These are phyloP conservation scores for Pterocarpus macrocarpus DNA, from an alignment of 306 rosid genomes.

Conservation along the genomic window DNA sequence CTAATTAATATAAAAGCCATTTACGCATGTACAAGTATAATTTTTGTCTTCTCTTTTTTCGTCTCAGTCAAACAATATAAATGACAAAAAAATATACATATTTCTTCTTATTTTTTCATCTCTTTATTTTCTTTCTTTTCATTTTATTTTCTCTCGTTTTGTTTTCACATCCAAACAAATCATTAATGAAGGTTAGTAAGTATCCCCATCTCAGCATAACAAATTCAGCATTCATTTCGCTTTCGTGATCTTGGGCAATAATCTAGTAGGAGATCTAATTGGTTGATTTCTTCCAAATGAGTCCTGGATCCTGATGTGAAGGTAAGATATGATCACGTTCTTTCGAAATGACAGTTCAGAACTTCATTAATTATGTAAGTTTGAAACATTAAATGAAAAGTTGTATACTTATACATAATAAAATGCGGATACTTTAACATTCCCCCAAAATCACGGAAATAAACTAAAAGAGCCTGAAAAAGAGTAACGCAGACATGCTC, in stretches of 20 bases:
- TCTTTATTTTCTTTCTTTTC: too few relatives aligned
- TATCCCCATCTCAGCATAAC: background rate
- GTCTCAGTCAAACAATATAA: too few relatives aligned
- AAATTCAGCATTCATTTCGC: background rate
- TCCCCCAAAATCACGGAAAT: background rate
- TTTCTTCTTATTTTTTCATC: too few relatives aligned
- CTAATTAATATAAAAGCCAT: too few relatives aligned
- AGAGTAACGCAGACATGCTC: too few relatives aligned
- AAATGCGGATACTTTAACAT: background rate
- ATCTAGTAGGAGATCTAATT: background rate
- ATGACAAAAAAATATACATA: too few relatives aligned
- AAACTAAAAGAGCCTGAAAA: too few relatives aligned
- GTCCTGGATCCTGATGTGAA: background rate
- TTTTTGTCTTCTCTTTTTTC: too few relatives aligned
- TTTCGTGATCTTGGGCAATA: background rate
- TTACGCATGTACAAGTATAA: too few relatives aligned
- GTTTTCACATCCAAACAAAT: too few relatives aligned
- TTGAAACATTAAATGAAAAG: background rate
- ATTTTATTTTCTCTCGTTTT: too few relatives aligned
- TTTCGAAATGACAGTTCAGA: background rate
- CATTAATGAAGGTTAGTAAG: too few relatives aligned
- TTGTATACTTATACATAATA: background rate
- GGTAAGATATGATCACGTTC: constrained; percentile 7
- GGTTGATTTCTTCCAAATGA: background rate
- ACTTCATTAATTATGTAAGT: background rate